Percentiles rank a stretch among this genome's conserved stretches.
Evolutionary conservation across 2,329 filamentous ascomycete genomes (phyloP).

Genomic region (Pseudogymnoascus sp.): DNA sequence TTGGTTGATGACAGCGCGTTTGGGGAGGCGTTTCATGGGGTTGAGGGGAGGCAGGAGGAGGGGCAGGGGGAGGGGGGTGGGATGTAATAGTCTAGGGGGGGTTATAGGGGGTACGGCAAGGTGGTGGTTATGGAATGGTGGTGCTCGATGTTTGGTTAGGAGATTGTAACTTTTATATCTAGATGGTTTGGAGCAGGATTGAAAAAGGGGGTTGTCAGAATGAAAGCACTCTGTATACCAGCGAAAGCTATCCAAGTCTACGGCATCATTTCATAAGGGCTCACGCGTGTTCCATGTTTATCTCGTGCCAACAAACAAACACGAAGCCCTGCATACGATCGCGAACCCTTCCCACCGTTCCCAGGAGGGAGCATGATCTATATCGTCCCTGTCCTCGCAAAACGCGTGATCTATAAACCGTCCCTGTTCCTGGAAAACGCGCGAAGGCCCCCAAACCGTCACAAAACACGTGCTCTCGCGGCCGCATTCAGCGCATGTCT

Average conservation of each 20-base stretch:
- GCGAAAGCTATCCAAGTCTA: not conserved
- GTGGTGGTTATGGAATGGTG: not conserved
- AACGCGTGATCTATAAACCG: conserved; percentile 3
- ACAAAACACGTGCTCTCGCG: not conserved
- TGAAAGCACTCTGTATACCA: not conserved
- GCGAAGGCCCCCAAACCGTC: not conserved
- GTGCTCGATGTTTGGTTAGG: not conserved
- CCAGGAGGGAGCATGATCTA: not conserved
- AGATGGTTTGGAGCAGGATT: not conserved
- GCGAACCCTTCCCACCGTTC: not conserved
- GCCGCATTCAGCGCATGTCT: not conserved
- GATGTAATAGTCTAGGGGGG: not conserved
- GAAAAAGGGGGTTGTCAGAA: not conserved
- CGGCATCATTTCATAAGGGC: not conserved
- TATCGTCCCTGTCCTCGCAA: not conserved
- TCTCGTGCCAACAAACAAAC: not conserved
- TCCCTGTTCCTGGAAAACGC: not conserved
- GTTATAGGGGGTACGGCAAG: not conserved
- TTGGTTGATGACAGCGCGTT: conserved; percentile 75
- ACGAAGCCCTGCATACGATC: not conserved
- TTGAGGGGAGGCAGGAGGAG: conserved; percentile 29
- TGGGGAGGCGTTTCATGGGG: conserved; percentile 71
- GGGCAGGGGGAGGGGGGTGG: conserved; percentile 13
- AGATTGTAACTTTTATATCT: not conserved
- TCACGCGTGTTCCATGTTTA: conserved; percentile 7